Base-by-base conservation (phyloP, 2,329 filamentous ascomycete species). In the Thielaviopsis ethacetica region DNA sequence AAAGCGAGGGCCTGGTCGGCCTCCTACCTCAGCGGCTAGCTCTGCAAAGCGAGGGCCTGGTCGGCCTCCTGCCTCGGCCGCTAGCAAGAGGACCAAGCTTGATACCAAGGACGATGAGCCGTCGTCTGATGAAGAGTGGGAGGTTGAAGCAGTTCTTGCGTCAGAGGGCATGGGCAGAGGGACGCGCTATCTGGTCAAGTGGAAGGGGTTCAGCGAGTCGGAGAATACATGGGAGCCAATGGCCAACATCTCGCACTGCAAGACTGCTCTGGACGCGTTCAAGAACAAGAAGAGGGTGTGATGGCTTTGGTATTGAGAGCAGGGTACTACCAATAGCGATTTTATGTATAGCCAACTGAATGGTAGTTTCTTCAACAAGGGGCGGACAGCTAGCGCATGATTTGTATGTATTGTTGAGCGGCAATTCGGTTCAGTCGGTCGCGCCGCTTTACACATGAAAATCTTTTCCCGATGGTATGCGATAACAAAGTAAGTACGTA, bases 171-270 rank as follows among this genome's bases (percentile, higher is more conserved):
- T 67, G 3, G 72, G 70, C 1, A 68, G 50, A 53, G 65, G 70
- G 60, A 69, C 72, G 62, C 66, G 72, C 63, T 82, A 76, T 65
- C 62, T 69, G 4, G 72, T 82, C 58, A 79, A 81, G 65, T 82
- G 78, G 79, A 72, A 74, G 63, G 75, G 74, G 0, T 81, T 71
- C 59, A 54, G 68, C 0, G 62, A 63, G 0, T 66, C 69, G 22
- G 65, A 76, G 0, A 79, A 75, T 61, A 80, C 77, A 0, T 82
- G 79, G 79, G 78, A 80, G 68, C 76, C 76, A 1, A 73, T 69
- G 65, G 65, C 59, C 21, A 74, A 79, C 59, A 63, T 81, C n/a
- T 57, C 57, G 0, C 70, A 73, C 1, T 77, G 76, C 58, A 60
- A 62, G 9, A 63, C 64, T 2, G 62, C 72, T 0, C 63, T 78